phyloP scores from a whole-genome alignment of 164 flowering plant genomes.

The Liquidambar formosana region DNA sequence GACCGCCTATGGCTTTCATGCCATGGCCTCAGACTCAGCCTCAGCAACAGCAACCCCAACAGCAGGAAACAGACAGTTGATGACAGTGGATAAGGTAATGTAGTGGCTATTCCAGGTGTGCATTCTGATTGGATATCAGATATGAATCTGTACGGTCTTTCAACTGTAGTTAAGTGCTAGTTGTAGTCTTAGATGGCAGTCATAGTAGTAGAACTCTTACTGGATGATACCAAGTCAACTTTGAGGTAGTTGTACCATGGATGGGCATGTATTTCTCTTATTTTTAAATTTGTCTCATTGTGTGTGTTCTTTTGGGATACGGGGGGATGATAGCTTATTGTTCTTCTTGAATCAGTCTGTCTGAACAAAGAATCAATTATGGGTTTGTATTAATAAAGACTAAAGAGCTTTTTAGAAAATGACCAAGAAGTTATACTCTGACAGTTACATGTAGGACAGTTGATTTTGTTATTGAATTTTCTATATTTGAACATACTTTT shows the following conservation, averaged over 20 bases:
- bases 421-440: neutral
- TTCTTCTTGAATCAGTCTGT: neutral
- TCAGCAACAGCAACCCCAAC: constrained; percentile 15
- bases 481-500: no score
- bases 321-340: neutral
- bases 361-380: neutral
- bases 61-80: constrained; percentile 24
- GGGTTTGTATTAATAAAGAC: neutral
- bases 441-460: no score
- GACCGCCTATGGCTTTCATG: constrained; percentile 36
- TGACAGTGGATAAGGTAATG: neutral
- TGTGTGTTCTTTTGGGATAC: neutral
- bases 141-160: neutral
- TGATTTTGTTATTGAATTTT: no score
- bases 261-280: neutral
- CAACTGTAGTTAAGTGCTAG: neutral
- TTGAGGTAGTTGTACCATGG: neutral
- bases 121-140: neutral
- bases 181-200: neutral
- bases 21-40: constrained; percentile 45
- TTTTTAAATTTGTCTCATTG: neutral
- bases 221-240: constrained; percentile 3
- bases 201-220: neutral
- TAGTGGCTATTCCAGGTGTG: neutral
- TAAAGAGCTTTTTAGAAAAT: neutral